These are phyloP conservation scores for Aspergillus sp. DNA, from an alignment of 2,329 filamentous ascomycete genomes.

Conservation along the genomic window DNA sequence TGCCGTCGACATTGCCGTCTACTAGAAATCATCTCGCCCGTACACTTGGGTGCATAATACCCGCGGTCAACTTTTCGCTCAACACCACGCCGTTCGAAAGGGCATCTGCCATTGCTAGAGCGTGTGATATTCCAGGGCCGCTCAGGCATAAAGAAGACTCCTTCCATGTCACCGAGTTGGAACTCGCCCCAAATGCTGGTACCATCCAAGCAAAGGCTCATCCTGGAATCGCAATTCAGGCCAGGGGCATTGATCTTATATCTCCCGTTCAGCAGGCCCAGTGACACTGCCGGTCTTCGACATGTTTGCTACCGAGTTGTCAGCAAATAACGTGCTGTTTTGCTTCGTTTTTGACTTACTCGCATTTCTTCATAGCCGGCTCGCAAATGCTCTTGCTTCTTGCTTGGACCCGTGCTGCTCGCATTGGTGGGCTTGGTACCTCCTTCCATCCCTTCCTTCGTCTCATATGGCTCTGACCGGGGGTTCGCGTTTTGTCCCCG, in stretches of 20 bases:
- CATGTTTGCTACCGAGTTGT: not conserved
- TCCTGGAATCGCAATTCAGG: conserved; percentile 10
- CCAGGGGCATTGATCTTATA: conserved; percentile 16
- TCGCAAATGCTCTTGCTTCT: not conserved
- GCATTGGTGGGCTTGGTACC: not conserved
- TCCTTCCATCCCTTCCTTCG: not conserved
- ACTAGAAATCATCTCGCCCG: conserved; percentile 13
- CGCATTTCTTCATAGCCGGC: not conserved
- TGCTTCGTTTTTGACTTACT: not conserved
- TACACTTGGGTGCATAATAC: not conserved
- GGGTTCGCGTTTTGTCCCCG: not conserved
- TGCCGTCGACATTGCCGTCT: conserved; percentile 11
- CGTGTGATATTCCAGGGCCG: conserved; percentile 8
- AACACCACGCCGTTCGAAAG: conserved; percentile 11
- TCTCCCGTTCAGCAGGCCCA: conserved; percentile 8
- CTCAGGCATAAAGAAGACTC: conserved; percentile 12
- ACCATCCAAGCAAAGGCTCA: conserved; percentile 10
- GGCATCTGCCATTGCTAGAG: conserved; percentile 4
- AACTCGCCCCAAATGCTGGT: conserved; percentile 13
- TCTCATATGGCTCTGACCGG: not conserved
- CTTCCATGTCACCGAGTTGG: conserved; percentile 12
- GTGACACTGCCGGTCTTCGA: not conserved
- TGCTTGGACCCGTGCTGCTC: not conserved
- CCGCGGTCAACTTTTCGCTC: not conserved
- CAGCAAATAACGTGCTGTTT: not conserved